Conservation (phyloP, 305 asterid genomes). For the Fraxinus albicans region DNA sequence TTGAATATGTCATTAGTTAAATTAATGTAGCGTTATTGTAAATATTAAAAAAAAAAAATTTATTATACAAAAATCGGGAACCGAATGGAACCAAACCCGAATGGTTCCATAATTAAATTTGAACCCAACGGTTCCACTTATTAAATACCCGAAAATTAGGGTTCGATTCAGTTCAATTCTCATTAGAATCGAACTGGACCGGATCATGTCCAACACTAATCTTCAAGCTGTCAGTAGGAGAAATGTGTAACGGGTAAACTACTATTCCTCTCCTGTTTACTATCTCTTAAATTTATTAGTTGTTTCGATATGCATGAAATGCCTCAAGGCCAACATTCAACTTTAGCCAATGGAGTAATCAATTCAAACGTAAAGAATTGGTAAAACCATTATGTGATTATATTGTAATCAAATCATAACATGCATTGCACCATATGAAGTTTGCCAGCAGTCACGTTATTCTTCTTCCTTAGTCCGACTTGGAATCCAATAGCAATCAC, state of each 20-base stretch:
- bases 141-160: too few relatives aligned
- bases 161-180: too few relatives aligned
- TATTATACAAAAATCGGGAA: too few relatives aligned
- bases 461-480: not conserved
- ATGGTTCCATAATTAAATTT: too few relatives aligned
- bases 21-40: too few relatives aligned
- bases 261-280: not conserved
- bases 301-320: not conserved
- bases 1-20: too few relatives aligned
- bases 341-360: not conserved
- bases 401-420: not conserved
- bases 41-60: too few relatives aligned
- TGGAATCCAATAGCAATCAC: not conserved
- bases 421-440: not conserved
- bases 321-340: not conserved
- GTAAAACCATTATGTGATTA: not conserved
- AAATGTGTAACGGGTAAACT: conserved; percentile 80
- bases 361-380: not conserved
- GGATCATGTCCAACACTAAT: conserved; percentile 19
- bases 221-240: conserved; percentile 89
- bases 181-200: too few relatives aligned
- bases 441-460: not conserved
- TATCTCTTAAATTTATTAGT: not conserved
- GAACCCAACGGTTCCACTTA: too few relatives aligned
- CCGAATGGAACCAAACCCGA: too few relatives aligned